Conservation (phyloP, 768 basidiomycete species). For the Paxillus involutus region DNA sequence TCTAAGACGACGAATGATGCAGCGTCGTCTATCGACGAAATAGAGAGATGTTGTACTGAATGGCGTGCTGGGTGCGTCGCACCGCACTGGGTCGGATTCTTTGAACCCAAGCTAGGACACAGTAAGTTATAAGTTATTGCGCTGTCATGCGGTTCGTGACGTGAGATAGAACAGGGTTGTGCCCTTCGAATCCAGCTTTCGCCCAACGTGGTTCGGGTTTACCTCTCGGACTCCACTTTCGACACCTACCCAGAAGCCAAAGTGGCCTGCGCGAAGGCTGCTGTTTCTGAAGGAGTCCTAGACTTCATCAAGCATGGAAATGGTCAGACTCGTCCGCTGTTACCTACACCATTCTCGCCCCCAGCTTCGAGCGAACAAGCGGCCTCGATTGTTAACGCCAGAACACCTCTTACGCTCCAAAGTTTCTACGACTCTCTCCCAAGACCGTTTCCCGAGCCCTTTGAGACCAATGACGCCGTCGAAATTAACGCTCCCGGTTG, state of each 20-base stretch:
- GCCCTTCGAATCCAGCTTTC: constrained; percentile 57
- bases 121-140: constrained; percentile 33
- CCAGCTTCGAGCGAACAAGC: constrained; percentile 5
- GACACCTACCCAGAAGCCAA: constrained; percentile 46
- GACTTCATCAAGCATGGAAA: constrained; percentile 60
- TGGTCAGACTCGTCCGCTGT: constrained; percentile 44
- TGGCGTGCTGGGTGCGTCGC: constrained; percentile 53
- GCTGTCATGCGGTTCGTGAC: not conserved
- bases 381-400: constrained; percentile 4
- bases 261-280: constrained; percentile 51
- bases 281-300: constrained; percentile 52
- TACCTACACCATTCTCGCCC: constrained; percentile 11
- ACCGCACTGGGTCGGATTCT: constrained; percentile 54
- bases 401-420: constrained; percentile 44
- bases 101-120: constrained; percentile 43
- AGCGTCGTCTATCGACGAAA: constrained; percentile 33
- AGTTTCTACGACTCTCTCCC: constrained; percentile 66
- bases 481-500: constrained; percentile 57
- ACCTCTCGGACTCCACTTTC: constrained; percentile 48
- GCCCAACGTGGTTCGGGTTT: constrained; percentile 47
- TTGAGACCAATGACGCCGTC: constrained; percentile 43
- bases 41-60: constrained; percentile 52
- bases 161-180: constrained; percentile 47
- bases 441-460: constrained; percentile 56
- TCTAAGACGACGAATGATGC: not conserved